Percentiles rank a stretch among this genome's conserved stretches.
Conservation (phyloP, 495 filamentous ascomycete species). For the Hyaloscypha finlandica region DNA sequence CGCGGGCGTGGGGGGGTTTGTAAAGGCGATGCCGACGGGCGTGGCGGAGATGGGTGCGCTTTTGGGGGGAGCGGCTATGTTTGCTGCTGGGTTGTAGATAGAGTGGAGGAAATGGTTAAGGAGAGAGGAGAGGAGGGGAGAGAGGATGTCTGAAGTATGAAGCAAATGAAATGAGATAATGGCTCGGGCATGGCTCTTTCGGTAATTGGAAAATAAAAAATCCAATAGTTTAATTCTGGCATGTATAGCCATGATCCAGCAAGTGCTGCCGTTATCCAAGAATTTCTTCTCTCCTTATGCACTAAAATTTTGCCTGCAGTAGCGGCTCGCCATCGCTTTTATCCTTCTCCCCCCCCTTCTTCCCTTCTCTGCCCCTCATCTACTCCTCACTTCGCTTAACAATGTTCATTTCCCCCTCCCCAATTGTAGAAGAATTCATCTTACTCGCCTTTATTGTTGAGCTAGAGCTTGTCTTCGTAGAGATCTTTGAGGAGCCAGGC, state of each 20-base stretch:
- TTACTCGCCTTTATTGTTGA: not conserved
- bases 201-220: too few species aligned
- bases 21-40: not conserved
- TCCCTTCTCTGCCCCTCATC: too few species aligned
- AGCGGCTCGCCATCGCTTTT: too few species aligned
- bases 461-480: not conserved
- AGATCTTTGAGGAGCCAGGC: not conserved
- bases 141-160: not conserved
- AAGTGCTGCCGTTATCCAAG: too few species aligned
- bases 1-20: not conserved
- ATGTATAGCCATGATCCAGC: too few species aligned
- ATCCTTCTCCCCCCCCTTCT: too few species aligned
- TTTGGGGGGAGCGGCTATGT: not conserved
- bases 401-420: not conserved
- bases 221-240: too few species aligned
- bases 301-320: too few species aligned
- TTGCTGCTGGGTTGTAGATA: conserved; percentile 2
- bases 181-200: too few species aligned
- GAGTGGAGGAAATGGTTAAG: not conserved
- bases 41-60: conserved; percentile 5
- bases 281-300: too few species aligned
- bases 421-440: not conserved
- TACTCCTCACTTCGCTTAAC: not conserved
- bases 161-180: too few species aligned
- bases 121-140: not conserved